A percentile compares a stretch with the other conserved stretches of the same genome.
Conservation (phyloP, 2,329 filamentous ascomycete species). For the Xylariaceae sp. region DNA sequence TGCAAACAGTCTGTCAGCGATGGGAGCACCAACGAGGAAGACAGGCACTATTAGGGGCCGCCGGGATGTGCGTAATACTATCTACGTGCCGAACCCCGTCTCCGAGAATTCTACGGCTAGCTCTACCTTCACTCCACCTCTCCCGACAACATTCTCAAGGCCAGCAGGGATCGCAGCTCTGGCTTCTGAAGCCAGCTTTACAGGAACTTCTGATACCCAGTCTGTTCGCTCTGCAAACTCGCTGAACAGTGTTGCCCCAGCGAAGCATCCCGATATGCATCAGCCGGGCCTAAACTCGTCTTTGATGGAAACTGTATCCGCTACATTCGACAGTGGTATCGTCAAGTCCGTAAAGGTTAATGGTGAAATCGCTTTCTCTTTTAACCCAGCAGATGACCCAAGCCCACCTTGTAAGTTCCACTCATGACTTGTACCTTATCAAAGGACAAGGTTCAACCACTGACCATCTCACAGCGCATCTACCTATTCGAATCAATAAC, state of each 20-base stretch:
- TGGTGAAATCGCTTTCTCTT: constrained; percentile 88
- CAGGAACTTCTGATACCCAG: constrained; percentile 77
- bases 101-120: constrained; percentile 32
- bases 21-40: constrained; percentile 69
- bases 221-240: constrained; percentile 91
- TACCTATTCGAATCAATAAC: constrained; percentile 84
- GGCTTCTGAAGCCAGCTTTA: constrained; percentile 66
- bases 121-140: constrained; percentile 41
- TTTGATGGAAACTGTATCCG: constrained; percentile 89
- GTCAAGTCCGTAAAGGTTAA: constrained; percentile 76
- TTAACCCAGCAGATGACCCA: constrained; percentile 64
- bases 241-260: constrained; percentile 69
- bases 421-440: constrained; percentile 16
- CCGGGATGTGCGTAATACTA: constrained; percentile 88
- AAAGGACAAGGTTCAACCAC: not conserved
- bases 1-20: constrained; percentile 70
- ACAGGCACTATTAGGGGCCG: constrained; percentile 83
- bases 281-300: constrained; percentile 84
- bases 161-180: constrained; percentile 59
- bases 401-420: constrained; percentile 54
- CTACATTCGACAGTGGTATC: constrained; percentile 76
- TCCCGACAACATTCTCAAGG: constrained; percentile 48
- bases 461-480: constrained; percentile 50
- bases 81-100: constrained; percentile 69
- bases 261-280: constrained; percentile 81